phyloP scores from a whole-genome alignment of 2,329 filamentous ascomycete species.

The Coniosporium tulheliwenetii region DNA sequence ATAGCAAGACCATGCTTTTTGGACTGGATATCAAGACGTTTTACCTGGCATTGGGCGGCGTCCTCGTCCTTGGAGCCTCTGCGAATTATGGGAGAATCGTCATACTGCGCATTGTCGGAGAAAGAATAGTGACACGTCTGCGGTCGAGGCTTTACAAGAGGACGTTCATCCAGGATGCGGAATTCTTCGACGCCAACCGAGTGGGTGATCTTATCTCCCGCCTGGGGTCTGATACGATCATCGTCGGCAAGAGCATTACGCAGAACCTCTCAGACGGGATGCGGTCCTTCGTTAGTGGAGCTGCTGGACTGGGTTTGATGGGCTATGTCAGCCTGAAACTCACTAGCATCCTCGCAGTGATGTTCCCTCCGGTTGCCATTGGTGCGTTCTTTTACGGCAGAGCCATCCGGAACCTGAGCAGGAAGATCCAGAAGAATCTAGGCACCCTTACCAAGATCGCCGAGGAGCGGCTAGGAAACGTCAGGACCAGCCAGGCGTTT shows the following conservation, averaged over 20 bases:
- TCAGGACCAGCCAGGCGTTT: conserved; percentile 92
- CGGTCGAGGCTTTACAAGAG: conserved; percentile 79
- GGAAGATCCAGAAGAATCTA: conserved; percentile 85
- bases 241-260: conserved; percentile 96
- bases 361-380: conserved; percentile 82
- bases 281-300: conserved; percentile 75
- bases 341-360: conserved; percentile 69
- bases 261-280: conserved; percentile 97
- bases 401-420: conserved; percentile 73
- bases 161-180: conserved; percentile 93
- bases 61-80: conserved; percentile 69
- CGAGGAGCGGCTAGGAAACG: conserved; percentile 92
- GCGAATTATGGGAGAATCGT: conserved; percentile 93
- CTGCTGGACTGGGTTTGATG: conserved; percentile 84
- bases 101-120: conserved; percentile 82
- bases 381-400: conserved; percentile 87
- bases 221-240: conserved; percentile 88
- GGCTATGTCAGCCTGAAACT: conserved; percentile 87
- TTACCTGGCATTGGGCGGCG: conserved; percentile 57
- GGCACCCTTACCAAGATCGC: conserved; percentile 92
- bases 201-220: conserved; percentile 94
- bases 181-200: conserved; percentile 96
- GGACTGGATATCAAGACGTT: conserved; percentile 77
- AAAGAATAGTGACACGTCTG: conserved; percentile 81
- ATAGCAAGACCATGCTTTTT: conserved; percentile 54